Conservation (phyloP, 805 yeast genomes). For the Saccharomyces cerevisiae region DNA sequence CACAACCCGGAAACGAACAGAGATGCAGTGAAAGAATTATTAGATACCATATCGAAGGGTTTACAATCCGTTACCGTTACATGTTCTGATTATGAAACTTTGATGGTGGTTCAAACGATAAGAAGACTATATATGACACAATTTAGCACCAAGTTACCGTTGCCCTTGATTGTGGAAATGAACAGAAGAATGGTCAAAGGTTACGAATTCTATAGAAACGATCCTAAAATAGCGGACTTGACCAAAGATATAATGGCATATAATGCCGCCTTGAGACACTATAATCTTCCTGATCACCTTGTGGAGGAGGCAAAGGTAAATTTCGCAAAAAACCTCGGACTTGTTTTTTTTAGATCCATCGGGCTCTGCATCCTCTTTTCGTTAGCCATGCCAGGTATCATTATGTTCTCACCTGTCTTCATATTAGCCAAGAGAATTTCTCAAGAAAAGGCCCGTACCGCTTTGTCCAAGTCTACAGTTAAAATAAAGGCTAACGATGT, state of each 20-base stretch:
- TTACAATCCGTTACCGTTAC: slow-evolving; percentile 79
- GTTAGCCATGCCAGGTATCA: slow-evolving; percentile 79
- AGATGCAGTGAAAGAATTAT: slow-evolving; percentile 63
- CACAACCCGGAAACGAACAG: slow-evolving; percentile 53
- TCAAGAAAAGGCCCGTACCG: slow-evolving; percentile 60
- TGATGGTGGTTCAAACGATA: slow-evolving; percentile 85
- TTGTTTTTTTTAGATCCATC: slow-evolving; percentile 49
- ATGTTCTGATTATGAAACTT: slow-evolving; percentile 81
- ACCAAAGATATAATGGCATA: slow-evolving; percentile 59
- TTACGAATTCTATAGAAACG: slow-evolving; percentile 62
- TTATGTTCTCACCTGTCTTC: slow-evolving; percentile 84
- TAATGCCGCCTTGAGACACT: slow-evolving; percentile 63
- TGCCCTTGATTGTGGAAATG: slow-evolving; percentile 82
- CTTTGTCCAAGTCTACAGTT: slow-evolving; percentile 79
- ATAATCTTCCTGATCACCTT: slow-evolving; percentile 45
- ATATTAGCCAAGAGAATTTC: slow-evolving; percentile 69
- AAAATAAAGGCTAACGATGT: slow-evolving; percentile 90
- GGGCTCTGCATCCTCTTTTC: slow-evolving; percentile 49
- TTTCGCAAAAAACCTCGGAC: slow-evolving; percentile 39
- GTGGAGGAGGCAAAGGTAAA: slow-evolving; percentile 49
- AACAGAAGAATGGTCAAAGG: slow-evolving; percentile 82
- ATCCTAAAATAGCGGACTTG: slow-evolving; percentile 55
- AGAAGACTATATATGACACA: slow-evolving; percentile 80
- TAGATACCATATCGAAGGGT: slow-evolving; percentile 64
- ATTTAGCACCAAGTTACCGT: slow-evolving; percentile 59